These are phyloP conservation scores for Cenchrus fungigraminus DNA, from an alignment of 176 grass and related monocot species.

Conservation along the genomic window DNA sequence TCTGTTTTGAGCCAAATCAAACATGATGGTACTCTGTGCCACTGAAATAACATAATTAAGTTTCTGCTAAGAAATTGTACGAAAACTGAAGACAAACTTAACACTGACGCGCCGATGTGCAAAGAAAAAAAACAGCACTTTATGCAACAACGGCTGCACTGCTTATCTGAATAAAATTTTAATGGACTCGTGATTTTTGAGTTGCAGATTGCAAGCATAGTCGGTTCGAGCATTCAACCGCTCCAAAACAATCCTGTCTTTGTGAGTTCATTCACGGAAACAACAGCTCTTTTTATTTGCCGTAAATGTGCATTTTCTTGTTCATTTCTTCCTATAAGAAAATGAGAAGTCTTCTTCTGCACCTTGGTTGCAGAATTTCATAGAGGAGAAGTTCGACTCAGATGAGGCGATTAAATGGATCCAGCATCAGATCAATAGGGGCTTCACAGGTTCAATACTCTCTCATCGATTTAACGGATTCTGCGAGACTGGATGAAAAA, in stretches of 20 bases:
- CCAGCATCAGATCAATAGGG: conserved; percentile 67
- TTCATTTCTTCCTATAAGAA: not conserved
- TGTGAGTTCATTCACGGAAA: conserved; percentile 35
- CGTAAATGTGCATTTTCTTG: not conserved
- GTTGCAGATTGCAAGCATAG: conserved; percentile 73
- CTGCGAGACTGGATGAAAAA: not conserved
- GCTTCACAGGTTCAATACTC: conserved; percentile 61
- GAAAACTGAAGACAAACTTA: not conserved
- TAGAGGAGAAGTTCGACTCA: conserved; percentile 55
- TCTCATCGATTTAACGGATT: not conserved
- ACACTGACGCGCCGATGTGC: not conserved
- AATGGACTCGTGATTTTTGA: not conserved
- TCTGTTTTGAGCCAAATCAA: not conserved
- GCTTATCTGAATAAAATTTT: not conserved
- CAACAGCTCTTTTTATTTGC: not conserved
- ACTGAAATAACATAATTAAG: not conserved
- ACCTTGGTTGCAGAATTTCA: conserved; percentile 52
- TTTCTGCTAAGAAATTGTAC: not conserved
- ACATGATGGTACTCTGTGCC: not conserved
- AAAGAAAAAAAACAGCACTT: not conserved
- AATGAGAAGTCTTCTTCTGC: not conserved
- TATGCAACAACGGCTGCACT: not conserved
- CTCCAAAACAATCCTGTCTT: conserved; percentile 53
- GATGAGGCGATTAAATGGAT: conserved; percentile 52
- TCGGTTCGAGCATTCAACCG: conserved; percentile 77